phyloP scores from a whole-genome alignment of 176 grass and related monocot species.

The Pontederia crassipes region DNA sequence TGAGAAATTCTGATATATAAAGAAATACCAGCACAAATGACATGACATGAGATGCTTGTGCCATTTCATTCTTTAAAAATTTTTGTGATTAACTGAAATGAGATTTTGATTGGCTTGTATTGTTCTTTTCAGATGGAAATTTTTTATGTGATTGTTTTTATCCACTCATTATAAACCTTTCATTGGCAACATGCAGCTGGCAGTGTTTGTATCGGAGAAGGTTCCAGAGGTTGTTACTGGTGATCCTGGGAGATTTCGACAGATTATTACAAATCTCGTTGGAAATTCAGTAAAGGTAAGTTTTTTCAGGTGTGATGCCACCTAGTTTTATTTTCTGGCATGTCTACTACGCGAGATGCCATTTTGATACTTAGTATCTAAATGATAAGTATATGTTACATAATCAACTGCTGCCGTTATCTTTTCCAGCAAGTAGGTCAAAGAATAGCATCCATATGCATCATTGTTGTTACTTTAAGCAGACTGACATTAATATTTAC shows the following conservation, averaged over 20 bases:
- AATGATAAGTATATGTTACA: too few species aligned
- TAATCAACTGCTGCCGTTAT: too few species aligned
- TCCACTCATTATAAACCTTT: conserved; percentile 20
- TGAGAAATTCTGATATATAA: not conserved
- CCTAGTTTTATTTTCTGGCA: not conserved
- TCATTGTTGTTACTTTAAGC: too few species aligned
- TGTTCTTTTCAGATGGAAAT: not conserved
- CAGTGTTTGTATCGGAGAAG: conserved; percentile 77
- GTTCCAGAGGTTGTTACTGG: conserved; percentile 75
- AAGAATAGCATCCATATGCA: too few species aligned
- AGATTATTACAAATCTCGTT: conserved; percentile 95
- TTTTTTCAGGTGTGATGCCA: conserved; percentile 10
- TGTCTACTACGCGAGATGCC: too few species aligned
- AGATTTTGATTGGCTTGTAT: not conserved
- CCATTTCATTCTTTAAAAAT: too few species aligned
- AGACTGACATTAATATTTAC: conserved; percentile 5
- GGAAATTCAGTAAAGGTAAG: conserved; percentile 93
- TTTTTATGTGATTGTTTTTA: not conserved
- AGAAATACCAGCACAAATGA: too few species aligned
- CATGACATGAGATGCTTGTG: too few species aligned
- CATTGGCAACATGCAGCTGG: conserved; percentile 41
- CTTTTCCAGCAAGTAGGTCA: too few species aligned
- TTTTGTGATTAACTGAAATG: too few species aligned
- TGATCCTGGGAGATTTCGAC: conserved; percentile 84
- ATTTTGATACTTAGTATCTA: too few species aligned